These are phyloP conservation scores for Coemansia asiatica DNA, from an alignment of 192 early-diverging fungal genomes.

Conservation along the genomic window DNA sequence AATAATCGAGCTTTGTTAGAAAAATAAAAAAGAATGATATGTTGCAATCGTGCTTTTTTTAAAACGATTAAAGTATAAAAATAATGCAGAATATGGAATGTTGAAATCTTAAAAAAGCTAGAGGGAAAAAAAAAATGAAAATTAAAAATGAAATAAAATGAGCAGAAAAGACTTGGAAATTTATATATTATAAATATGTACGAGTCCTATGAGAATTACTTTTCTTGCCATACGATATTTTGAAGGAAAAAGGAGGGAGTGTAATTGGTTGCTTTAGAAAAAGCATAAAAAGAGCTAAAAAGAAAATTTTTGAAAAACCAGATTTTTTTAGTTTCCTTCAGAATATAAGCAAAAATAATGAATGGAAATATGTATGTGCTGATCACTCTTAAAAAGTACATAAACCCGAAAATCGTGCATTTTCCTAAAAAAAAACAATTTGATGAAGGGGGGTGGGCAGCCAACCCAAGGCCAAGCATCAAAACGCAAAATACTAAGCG, in stretches of 20 bases:
- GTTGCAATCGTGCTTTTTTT: not conserved
- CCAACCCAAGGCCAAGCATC: constrained; percentile 3
- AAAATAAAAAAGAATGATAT: not conserved
- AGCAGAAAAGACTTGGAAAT: constrained; percentile 5
- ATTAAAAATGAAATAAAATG: constrained; percentile 1
- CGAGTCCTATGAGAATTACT: not conserved
- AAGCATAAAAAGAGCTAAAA: constrained; percentile 2
- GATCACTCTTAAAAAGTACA: constrained; percentile 3
- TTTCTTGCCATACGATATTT: not conserved
- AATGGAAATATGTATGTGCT: not conserved
- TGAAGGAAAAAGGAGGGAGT: not conserved
- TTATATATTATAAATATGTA: constrained; percentile 13
- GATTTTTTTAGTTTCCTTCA: constrained; percentile 3
- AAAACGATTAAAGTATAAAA: not conserved
- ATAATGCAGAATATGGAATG: not conserved
- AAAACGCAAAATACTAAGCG: not conserved
- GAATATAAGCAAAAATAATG: constrained; percentile 5
- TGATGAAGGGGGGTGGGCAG: not conserved
- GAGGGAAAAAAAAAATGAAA: not conserved
- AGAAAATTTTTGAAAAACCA: not conserved
- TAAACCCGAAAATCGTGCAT: constrained; percentile 5
- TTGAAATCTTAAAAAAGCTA: not conserved
- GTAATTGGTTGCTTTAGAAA: not conserved
- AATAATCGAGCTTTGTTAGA: not conserved
- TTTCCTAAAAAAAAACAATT: not conserved